A percentile compares a stretch with the other conserved stretches of the same genome.
Evolutionary conservation across 805 yeast species (phyloP).

Genomic region (Starmerella apis): DNA sequence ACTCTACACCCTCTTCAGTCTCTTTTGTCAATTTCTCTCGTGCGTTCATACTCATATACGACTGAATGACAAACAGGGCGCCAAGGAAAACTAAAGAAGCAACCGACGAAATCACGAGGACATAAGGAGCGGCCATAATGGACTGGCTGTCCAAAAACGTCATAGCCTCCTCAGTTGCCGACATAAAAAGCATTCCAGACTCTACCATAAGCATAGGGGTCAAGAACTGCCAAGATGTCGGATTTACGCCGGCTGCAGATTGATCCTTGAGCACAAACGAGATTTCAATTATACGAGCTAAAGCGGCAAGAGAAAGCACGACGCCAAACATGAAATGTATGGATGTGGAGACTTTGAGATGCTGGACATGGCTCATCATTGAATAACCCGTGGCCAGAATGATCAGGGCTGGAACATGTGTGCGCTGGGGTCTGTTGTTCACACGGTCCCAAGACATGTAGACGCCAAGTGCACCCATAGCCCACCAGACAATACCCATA

Average conservation of each 20-base stretch:
- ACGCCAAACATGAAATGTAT: slow-evolving; percentile 82
- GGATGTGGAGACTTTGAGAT: slow-evolving; percentile 64
- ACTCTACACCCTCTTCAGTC: slow-evolving; percentile 25
- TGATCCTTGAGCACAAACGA: slow-evolving; percentile 59
- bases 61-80: slow-evolving; percentile 48
- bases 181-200: slow-evolving; percentile 77
- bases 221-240: slow-evolving; percentile 70
- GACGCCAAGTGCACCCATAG: slow-evolving; percentile 80
- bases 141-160: slow-evolving; percentile 57
- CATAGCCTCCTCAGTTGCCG: slow-evolving; percentile 85
- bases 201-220: slow-evolving; percentile 72
- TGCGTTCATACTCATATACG: slow-evolving; percentile 40
- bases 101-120: slow-evolving; percentile 57
- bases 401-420: slow-evolving; percentile 70
- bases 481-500: slow-evolving; percentile 96
- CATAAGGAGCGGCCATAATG: slow-evolving; percentile 77
- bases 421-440: slow-evolving; percentile 40
- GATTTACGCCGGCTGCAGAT: slow-evolving; percentile 35
- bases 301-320: slow-evolving; percentile 69
- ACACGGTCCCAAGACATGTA: slow-evolving; percentile 55
- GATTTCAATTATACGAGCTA: slow-evolving; percentile 66
- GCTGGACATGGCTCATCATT: slow-evolving; percentile 83
- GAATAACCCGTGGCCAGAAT: slow-evolving; percentile 87
- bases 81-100: slow-evolving; percentile 64
- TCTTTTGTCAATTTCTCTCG: slow-evolving; percentile 17